phyloP scores from a whole-genome alignment of 2,329 filamentous ascomycete species.

The Botrytis byssoidea region DNA sequence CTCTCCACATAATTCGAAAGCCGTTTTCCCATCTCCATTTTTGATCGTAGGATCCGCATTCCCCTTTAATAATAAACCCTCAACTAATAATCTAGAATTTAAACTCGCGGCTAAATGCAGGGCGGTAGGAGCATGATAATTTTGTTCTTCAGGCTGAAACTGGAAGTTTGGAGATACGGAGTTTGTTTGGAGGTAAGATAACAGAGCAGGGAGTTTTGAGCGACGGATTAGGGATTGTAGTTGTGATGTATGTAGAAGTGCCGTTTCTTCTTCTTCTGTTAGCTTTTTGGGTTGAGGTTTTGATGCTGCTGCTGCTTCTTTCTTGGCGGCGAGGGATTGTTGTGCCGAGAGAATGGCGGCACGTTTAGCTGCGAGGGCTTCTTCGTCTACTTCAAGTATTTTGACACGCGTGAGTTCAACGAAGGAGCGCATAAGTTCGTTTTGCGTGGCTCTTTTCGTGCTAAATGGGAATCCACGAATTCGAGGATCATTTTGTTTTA shows the following conservation, averaged over 20 bases:
- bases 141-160: constrained; percentile 69
- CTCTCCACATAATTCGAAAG: constrained; percentile 87
- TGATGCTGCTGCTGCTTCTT: constrained; percentile 46
- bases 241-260: constrained; percentile 81
- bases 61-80: constrained; percentile 72
- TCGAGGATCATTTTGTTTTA: constrained; percentile 74
- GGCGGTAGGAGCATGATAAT: constrained; percentile 74
- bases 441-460: constrained; percentile 86
- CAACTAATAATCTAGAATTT: constrained; percentile 74
- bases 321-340: constrained; percentile 42
- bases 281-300: constrained; percentile 56
- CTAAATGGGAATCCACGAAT: constrained; percentile 90
- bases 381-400: constrained; percentile 72
- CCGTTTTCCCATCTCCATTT: constrained; percentile 75
- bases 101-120: constrained; percentile 83
- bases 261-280: constrained; percentile 80
- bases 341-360: constrained; percentile 47
- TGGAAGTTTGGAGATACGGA: constrained; percentile 66
- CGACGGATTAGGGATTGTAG: constrained; percentile 84
- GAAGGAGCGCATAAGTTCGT: constrained; percentile 90
- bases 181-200: constrained; percentile 82
- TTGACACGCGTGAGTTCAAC: constrained; percentile 92
- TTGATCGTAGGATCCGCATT: constrained; percentile 68
- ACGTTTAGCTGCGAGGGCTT: constrained; percentile 52
- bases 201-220: constrained; percentile 81